Evolutionary conservation across 2,329 filamentous ascomycete genomes (phyloP).

Genomic region (Pseudodiploospora longispora): DNA sequence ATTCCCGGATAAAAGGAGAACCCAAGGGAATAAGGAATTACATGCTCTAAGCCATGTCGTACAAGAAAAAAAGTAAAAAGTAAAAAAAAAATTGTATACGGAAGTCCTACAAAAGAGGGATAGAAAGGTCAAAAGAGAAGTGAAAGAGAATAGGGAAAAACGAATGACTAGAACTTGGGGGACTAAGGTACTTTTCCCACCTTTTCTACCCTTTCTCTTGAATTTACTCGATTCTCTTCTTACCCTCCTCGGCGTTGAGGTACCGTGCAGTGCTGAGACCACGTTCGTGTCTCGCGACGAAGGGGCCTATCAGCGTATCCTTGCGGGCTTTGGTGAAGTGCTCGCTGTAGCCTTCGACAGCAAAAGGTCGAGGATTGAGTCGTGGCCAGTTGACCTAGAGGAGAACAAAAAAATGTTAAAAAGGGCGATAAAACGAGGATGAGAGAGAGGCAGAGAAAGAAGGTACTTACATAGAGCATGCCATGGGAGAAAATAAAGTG

Average conservation of each 20-base stretch:
- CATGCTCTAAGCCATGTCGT: too few relatives aligned
- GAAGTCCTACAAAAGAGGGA: constrained; percentile 6
- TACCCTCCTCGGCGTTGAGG: constrained; percentile 86
- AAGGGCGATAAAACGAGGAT: not conserved
- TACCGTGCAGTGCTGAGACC: constrained; percentile 77
- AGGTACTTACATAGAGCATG: constrained; percentile 78
- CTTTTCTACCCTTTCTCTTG: constrained; percentile 4
- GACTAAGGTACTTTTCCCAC: not conserved
- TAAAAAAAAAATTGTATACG: not conserved
- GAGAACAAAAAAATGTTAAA: not conserved
- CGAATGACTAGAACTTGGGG: constrained; percentile 1
- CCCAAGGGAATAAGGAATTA: too few relatives aligned
- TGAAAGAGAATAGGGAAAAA: constrained; percentile 3
- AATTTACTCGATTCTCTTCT: constrained; percentile 85
- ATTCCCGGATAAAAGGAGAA: not conserved
- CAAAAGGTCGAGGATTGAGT: constrained; percentile 80
- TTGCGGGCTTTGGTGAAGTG: constrained; percentile 75
- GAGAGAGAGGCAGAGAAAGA: not conserved
- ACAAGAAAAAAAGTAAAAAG: not conserved
- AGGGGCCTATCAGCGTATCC: constrained; percentile 69
- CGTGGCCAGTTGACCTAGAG: constrained; percentile 94
- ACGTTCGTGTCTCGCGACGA: constrained; percentile 64
- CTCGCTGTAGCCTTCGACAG: constrained; percentile 80
- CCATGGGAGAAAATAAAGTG: constrained; percentile 78
- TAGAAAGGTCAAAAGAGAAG: constrained; percentile 9